phyloP scores from a whole-genome alignment of 768 basidiomycete genomes.

The Daedalea quercina region DNA sequence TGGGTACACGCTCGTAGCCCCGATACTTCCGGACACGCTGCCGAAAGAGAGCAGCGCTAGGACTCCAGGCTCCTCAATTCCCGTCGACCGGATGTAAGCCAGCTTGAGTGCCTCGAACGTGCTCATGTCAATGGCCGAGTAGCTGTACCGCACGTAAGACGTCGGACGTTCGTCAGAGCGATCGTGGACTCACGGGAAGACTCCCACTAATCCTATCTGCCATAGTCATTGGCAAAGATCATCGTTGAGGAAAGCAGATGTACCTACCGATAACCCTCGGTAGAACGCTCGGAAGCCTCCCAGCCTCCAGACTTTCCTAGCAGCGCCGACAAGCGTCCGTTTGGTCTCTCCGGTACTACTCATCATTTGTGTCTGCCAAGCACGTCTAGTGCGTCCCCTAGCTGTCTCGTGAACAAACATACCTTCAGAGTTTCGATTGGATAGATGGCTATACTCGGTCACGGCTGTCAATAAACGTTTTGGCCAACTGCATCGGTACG shows the following conservation, averaged over 20 bases:
- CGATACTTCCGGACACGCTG: slow-evolving; percentile 88
- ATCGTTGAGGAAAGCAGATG: slow-evolving; percentile 3
- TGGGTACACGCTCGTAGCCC: slow-evolving; percentile 91
- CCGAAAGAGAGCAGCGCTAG: slow-evolving; percentile 86
- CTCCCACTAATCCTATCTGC: slow-evolving; percentile 90
- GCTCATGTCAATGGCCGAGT: slow-evolving; percentile 95
- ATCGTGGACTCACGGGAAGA: slow-evolving; percentile 71
- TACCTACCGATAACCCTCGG: slow-evolving; percentile 78
- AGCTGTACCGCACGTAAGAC: slow-evolving; percentile 32
- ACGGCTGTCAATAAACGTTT: slow-evolving; percentile 13
- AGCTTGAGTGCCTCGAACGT: slow-evolving; percentile 95
- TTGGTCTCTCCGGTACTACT: slow-evolving; percentile 63
- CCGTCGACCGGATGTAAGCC: slow-evolving; percentile 80
- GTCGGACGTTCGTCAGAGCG: slow-evolving; percentile 7
- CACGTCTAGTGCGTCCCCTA: too few relatives aligned
- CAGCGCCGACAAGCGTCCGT: slow-evolving; percentile 54
- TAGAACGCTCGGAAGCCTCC: slow-evolving; percentile 86
- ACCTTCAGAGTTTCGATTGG: slow-evolving; percentile 96
- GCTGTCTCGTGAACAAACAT: too few relatives aligned
- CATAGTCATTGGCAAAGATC: slow-evolving; percentile 11
- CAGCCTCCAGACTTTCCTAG: slow-evolving; percentile 66
- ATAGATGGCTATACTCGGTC: slow-evolving; percentile 66
- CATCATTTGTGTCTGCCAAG: slow-evolving; percentile 86
- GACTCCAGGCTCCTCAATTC: slow-evolving; percentile 84
- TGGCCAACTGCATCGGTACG: slow-evolving; percentile 23